Evolutionary conservation across 2,329 filamentous ascomycete species (phyloP), one percentile per base, ranked within the genome.

Genomic region (Trichophyton verrucosum): DNA sequence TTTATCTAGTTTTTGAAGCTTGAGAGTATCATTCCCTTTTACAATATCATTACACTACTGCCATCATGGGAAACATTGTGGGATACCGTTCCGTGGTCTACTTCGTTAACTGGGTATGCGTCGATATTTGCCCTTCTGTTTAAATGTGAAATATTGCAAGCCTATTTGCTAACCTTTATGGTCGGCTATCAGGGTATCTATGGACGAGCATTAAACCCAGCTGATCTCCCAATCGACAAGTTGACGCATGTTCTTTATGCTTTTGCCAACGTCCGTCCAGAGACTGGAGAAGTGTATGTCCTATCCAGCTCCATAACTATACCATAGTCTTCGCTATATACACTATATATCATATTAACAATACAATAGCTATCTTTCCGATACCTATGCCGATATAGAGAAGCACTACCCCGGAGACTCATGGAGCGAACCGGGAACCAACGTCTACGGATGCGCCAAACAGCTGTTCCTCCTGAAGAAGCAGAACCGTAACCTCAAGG

Each of bases 201-300:
- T 73, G 89, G 80, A 47, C 84, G 91, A 62, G 87, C 91, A 69
- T 87, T 94, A 71, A 81, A 84, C 13, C 90, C 91, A 0, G 87
- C 94, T 69, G 85, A 94, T 69, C 80, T 96, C 1, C 89, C 89
- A 0, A 85, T 82, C 2, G 82, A 91, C 60, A 87, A 89, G 63
- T 81, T 96, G 38, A 96, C 91, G 0, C 91, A 96, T 70, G 75
- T 96, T 6, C 82, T 96, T 15, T 96, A 95, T 67, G 81, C 91
- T 8, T 96, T 96, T 75, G 91, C 89, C 69, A 94, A 96, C 72
- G 84, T 95, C 61, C 82, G 84, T 1, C 82, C 85, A 2, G 88
- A 91, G 3, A 83, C 81, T 46, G 91, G 91, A 59, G 88, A 94
- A 76, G 89, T 92, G 77, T 87, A 78, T 64, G 69, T 64, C n/a